Conservation (phyloP, 176 grass and related monocot species). For the Phoenix roebelenii region DNA sequence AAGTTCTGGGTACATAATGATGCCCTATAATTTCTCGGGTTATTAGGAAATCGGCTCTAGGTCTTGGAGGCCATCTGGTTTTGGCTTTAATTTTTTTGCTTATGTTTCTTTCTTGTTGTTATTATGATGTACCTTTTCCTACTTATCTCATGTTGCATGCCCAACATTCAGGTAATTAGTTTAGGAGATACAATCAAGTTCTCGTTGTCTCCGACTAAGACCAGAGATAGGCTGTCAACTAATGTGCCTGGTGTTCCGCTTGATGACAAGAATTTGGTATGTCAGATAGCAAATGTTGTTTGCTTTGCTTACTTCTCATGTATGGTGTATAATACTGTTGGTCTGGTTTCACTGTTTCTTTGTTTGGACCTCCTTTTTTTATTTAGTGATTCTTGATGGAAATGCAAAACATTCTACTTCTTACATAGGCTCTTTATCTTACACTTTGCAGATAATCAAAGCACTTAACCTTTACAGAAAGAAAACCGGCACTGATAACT, state of each 20-base stretch:
- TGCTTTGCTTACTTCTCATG: too few species aligned
- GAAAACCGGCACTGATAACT: constrained; percentile 91
- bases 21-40: too few species aligned
- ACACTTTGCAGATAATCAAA: constrained; percentile 68
- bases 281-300: neutral
- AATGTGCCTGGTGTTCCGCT: constrained; percentile 84
- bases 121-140: too few species aligned
- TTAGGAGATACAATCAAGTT: constrained; percentile 98
- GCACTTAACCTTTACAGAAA: constrained; percentile 90
- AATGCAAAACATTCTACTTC: too few species aligned
- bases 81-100: neutral
- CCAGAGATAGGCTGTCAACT: constrained; percentile 76
- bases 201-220: constrained; percentile 87
- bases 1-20: too few species aligned
- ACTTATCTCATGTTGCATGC: too few species aligned
- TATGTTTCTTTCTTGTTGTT: constrained; percentile 3
- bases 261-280: constrained; percentile 89
- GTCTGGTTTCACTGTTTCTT: too few species aligned
- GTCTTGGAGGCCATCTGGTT: too few species aligned
- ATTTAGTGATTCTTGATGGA: too few species aligned
- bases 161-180: constrained; percentile 70
- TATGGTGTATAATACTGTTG: too few species aligned
- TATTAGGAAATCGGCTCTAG: too few species aligned
- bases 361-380: too few species aligned
- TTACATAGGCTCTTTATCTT: neutral